Percentiles rank a stretch among this genome's conserved stretches.
Conservation (phyloP, 2,329 filamentous ascomycete species). For the Alternaria viburni region DNA sequence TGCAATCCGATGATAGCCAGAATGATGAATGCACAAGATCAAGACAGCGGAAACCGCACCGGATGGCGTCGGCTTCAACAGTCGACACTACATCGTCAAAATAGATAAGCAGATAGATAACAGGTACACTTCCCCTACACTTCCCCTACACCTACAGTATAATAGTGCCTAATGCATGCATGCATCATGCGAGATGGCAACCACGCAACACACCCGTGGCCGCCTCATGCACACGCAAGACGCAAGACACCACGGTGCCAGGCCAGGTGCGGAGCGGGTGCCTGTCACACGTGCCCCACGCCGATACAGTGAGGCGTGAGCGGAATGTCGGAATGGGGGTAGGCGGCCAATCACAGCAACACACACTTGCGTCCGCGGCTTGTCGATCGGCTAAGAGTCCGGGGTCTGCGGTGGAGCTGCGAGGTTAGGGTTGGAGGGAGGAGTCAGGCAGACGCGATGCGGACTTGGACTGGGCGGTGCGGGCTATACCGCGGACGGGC, state of each 20-base stretch:
- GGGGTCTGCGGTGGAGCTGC: background rate
- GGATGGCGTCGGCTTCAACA: background rate
- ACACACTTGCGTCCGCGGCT: background rate
- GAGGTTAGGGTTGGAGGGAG: too few species aligned
- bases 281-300: conserved; percentile 20
- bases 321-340: background rate
- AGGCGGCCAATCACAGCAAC: background rate
- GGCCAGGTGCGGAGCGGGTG: background rate
- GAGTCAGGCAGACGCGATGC: background rate
- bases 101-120: background rate
- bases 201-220: background rate
- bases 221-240: background rate
- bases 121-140: background rate
- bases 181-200: background rate
- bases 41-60: background rate
- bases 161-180: background rate
- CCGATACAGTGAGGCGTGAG: background rate
- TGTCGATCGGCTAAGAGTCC: too few species aligned
- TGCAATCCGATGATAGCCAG: background rate
- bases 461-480: background rate
- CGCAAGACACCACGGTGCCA: background rate
- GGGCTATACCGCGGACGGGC: background rate
- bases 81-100: background rate
- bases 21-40: background rate
- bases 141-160: too few species aligned